Percentiles rank a stretch among this genome's conserved stretches.
These are phyloP conservation scores for Rubus idaeus DNA, from an alignment of 306 rosid genomes.

Conservation along the genomic window DNA sequence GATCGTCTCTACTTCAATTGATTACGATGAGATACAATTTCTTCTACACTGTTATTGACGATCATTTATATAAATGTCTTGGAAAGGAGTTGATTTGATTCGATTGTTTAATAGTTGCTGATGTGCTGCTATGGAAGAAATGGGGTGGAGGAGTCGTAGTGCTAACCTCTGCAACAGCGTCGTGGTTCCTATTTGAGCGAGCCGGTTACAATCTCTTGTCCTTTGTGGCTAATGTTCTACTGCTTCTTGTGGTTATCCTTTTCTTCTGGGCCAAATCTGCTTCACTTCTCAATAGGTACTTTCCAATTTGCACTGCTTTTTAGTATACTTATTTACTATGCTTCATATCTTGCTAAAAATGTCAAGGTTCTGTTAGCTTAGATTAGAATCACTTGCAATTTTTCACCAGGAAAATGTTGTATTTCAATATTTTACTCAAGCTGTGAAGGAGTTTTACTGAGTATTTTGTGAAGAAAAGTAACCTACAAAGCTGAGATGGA, in stretches of 20 bases:
- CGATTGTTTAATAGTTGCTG: conserved; percentile 53
- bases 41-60: not conserved
- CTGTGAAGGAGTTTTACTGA: not conserved
- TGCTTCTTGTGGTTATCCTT: conserved; percentile 81
- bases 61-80: not conserved
- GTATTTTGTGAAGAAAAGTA: not conserved
- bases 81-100: not conserved
- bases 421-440: not conserved
- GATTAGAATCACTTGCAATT: not conserved
- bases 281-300: conserved; percentile 84
- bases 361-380: not conserved
- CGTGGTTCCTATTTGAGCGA: conserved; percentile 83
- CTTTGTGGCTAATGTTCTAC: conserved; percentile 79
- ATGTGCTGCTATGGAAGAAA: conserved; percentile 87
- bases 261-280: conserved; percentile 98
- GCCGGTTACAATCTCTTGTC: conserved; percentile 84
- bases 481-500: not conserved
- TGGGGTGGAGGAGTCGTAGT: conserved; percentile 61
- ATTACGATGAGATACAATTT: not conserved
- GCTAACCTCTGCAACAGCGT: conserved; percentile 55
- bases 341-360: not conserved
- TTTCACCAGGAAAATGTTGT: not conserved
- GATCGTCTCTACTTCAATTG: not conserved
- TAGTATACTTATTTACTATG: not conserved
- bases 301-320: not conserved